phyloP scores from a whole-genome alignment of 148 eudicot genomes.

The Spergularia bocconei region DNA sequence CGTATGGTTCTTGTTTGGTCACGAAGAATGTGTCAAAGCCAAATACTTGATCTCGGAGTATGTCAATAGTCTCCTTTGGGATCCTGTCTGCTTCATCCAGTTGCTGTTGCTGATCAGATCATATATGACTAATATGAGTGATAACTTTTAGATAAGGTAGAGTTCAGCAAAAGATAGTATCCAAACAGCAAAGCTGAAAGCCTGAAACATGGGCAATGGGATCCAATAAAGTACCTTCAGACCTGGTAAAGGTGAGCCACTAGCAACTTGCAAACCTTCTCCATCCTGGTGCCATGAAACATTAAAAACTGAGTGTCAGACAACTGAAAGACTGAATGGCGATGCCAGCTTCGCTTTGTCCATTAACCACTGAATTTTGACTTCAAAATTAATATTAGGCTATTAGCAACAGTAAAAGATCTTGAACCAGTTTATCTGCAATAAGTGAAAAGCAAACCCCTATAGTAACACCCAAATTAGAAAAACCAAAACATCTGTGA shows the following conservation, averaged over 20 bases:
- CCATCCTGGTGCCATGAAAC: conserved; percentile 44
- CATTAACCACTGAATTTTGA: conserved; percentile 10
- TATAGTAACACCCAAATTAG: not conserved
- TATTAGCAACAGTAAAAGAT: not conserved
- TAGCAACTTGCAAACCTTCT: conserved; percentile 50
- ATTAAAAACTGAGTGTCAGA: conserved; percentile 8
- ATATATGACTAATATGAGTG: not conserved
- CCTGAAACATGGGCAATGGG: conserved; percentile 8
- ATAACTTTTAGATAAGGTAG: conserved; percentile 2
- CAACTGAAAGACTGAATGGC: not conserved
- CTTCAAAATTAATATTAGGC: not conserved
- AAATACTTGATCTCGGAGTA: conserved; percentile 85
- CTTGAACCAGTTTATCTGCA: not conserved
- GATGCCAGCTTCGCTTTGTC: not conserved
- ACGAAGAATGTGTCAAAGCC: conserved; percentile 96
- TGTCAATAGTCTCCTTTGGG: conserved; percentile 82
- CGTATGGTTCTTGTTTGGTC: conserved; percentile 95
- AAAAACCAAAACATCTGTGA: not conserved
- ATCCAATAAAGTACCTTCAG: conserved; percentile 66
- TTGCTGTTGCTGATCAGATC: conserved; percentile 52
- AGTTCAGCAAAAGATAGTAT: not conserved
- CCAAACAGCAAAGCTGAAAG: not conserved
- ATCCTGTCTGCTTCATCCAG: conserved; percentile 70
- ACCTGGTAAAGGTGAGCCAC: conserved; percentile 99
- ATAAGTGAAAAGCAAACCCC: not conserved